Conservation (phyloP, 1,284 basidiomycete species). For the Gastroboletus turbinatus region DNA sequence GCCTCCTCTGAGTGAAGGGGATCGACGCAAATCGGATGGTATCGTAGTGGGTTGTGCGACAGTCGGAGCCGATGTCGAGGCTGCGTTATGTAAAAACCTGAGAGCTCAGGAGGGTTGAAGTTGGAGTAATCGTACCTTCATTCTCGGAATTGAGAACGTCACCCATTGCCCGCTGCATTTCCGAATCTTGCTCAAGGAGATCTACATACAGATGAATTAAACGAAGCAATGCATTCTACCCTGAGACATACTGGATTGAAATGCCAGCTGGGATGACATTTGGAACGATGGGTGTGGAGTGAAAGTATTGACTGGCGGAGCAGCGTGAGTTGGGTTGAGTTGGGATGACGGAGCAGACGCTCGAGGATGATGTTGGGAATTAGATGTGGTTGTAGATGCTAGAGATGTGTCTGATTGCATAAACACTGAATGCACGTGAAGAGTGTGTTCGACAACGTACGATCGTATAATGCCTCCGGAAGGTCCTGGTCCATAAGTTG, state of each 20-base stretch:
- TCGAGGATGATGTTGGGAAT: conserved; percentile 6
- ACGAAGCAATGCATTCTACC: neutral
- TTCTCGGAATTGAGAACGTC: conserved; percentile 47
- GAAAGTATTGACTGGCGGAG: conserved; percentile 42
- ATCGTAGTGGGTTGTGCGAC: conserved; percentile 1
- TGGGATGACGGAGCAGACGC: conserved; percentile 12
- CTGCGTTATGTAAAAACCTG: conserved; percentile 9
- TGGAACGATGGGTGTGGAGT: conserved; percentile 59
- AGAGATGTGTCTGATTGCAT: conserved; percentile 13
- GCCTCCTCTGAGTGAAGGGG: conserved; percentile 12
- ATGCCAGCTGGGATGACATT: conserved; percentile 53
- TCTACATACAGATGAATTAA: conserved; percentile 42
- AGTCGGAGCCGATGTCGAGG: conserved; percentile 11
- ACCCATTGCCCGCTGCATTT: conserved; percentile 69
- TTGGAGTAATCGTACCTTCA: conserved; percentile 24
- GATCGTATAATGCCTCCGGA: conserved; percentile 32
- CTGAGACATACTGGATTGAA: conserved; percentile 55
- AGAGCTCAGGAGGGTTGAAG: neutral
- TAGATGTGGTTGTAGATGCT: conserved; percentile 14
- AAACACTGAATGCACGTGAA: neutral
- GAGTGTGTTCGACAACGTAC: conserved; percentile 27
- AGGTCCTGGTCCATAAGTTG: conserved; percentile 36
- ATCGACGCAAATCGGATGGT: conserved; percentile 14
- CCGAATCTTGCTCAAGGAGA: conserved; percentile 68
- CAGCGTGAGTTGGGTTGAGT: conserved; percentile 3